Percentiles rank a stretch among this genome's conserved stretches.
These are phyloP conservation scores for Diaporthe amygdali DNA, from an alignment of 2,329 filamentous ascomycete species.

Conservation along the genomic window DNA sequence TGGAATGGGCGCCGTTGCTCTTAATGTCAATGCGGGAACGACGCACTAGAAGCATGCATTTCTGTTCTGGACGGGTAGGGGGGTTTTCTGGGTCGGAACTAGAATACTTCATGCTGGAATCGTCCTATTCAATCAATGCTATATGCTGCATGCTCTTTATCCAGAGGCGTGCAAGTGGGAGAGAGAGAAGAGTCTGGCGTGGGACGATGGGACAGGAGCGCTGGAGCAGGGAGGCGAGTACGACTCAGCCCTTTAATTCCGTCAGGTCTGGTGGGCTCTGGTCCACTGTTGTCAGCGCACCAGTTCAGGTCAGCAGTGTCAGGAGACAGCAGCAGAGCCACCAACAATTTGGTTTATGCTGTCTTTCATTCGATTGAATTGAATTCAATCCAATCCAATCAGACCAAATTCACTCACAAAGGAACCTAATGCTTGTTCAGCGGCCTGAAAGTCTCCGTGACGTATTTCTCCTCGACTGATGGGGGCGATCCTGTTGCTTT, in stretches of 20 bases:
- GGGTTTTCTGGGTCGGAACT: background rate
- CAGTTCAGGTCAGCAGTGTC: background rate
- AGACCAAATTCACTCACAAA: background rate
- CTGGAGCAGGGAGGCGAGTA: background rate
- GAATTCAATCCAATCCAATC: background rate
- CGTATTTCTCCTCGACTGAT: background rate
- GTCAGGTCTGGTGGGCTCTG: background rate
- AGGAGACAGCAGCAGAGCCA: background rate
- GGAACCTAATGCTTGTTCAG: background rate
- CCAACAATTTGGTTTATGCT: background rate
- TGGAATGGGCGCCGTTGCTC: background rate
- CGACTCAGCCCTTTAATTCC: conserved; percentile 11
- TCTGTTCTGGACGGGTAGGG: background rate
- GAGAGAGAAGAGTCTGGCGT: background rate
- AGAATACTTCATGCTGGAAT: background rate
- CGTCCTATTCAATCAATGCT: background rate
- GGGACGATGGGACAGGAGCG: background rate
- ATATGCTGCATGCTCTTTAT: background rate
- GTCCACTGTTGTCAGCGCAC: background rate
- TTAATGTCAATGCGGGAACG: background rate
- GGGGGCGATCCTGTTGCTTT: background rate
- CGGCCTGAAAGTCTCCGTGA: conserved; percentile 4
- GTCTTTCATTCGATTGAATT: background rate
- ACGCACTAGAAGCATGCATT: conserved; percentile 2
- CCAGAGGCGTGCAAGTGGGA: background rate